Evolutionary conservation across 2,329 filamentous ascomycete species (phyloP).

Genomic region (Leptoxyphium fumago): DNA sequence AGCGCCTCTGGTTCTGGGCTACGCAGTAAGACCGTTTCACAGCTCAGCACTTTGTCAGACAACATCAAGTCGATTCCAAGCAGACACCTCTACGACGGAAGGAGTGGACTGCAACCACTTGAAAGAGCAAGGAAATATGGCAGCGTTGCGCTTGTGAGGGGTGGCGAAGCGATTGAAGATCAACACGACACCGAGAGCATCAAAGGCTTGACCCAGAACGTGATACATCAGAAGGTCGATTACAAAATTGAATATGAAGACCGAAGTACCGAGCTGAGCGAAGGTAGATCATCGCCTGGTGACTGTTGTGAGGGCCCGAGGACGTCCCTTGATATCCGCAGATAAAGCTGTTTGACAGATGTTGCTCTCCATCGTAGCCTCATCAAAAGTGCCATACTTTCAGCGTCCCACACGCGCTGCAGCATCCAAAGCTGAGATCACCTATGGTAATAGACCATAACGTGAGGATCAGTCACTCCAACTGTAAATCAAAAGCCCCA

Average conservation of each 20-base stretch:
- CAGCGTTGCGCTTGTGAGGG: background rate
- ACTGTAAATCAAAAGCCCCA: too few relatives aligned
- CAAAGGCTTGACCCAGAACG: slow-evolving; percentile 1
- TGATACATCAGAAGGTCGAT: slow-evolving; percentile 1
- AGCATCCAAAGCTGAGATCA: too few relatives aligned
- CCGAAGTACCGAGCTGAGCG: background rate
- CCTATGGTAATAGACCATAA: too few relatives aligned
- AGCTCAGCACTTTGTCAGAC: background rate
- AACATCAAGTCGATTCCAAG: background rate
- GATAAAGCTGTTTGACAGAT: too few relatives aligned
- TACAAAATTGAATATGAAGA: slow-evolving; percentile 1
- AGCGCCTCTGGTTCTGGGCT: background rate
- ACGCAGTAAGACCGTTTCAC: background rate
- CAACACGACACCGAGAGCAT: slow-evolving; percentile 1
- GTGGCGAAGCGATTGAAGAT: background rate
- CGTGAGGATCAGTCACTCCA: too few relatives aligned
- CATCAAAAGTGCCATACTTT: too few relatives aligned
- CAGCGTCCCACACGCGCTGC: too few relatives aligned
- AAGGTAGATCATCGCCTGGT: background rate
- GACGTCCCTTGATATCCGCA: too few relatives aligned
- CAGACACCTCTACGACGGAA: background rate
- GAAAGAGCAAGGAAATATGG: background rate
- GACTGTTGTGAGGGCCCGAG: too few relatives aligned
- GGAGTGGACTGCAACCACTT: background rate
- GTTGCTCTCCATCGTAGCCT: too few relatives aligned